Evolutionary conservation across 73 alveolate species (phyloP).

Genomic region (Uronychia setigera): DNA sequence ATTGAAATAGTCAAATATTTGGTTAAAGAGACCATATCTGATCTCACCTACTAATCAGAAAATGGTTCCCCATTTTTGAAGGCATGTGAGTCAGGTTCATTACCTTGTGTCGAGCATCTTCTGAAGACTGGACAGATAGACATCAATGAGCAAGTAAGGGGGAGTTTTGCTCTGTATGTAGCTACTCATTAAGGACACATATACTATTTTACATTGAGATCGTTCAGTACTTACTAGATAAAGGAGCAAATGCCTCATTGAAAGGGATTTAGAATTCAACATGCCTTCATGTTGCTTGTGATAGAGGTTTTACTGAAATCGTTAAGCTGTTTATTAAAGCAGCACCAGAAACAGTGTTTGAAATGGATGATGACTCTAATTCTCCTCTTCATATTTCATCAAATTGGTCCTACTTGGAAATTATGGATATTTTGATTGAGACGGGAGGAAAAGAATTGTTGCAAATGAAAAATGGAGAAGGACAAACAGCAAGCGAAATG

Average conservation of each 20-base stretch:
- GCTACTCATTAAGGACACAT: too few species aligned
- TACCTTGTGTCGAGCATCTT: too few species aligned
- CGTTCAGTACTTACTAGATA: slow-evolving; percentile 4
- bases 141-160: too few species aligned
- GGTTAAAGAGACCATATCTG: too few species aligned
- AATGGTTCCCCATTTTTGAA: too few species aligned
- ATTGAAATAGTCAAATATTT: too few species aligned
- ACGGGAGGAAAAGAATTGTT: slow-evolving; percentile 27
- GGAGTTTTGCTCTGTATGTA: too few species aligned
- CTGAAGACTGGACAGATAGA: too few species aligned
- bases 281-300: slow-evolving; percentile 21
- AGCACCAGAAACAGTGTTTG: not conserved
- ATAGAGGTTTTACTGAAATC: slow-evolving; percentile 24
- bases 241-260: slow-evolving; percentile 12
- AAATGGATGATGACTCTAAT: slow-evolving; percentile 15
- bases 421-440: slow-evolving; percentile 10
- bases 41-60: too few species aligned
- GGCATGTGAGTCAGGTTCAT: too few species aligned
- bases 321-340: not conserved
- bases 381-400: slow-evolving; percentile 30
- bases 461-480: slow-evolving; percentile 9
- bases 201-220: too few species aligned
- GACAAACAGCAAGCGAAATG: slow-evolving; percentile 18
- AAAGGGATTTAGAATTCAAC: slow-evolving; percentile 10
- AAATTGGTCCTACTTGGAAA: slow-evolving; percentile 25